Evolutionary conservation across 2,329 filamentous ascomycete genomes (phyloP), one percentile per base, ranked within the genome.

Genomic region (Aphanoascus verrucosus): DNA sequence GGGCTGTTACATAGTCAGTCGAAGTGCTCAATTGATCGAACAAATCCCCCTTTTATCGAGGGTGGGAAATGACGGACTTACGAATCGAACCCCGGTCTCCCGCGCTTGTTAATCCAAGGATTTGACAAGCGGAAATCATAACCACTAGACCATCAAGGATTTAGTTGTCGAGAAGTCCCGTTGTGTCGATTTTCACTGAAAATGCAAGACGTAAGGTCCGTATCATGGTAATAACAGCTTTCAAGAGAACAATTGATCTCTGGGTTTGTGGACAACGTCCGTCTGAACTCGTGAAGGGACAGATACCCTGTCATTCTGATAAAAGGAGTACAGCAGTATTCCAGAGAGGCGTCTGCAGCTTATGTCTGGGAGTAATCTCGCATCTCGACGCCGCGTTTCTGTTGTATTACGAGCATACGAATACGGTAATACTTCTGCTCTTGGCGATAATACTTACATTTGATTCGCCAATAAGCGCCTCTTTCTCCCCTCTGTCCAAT

Each of bases 41-140:
- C n/a, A n/a, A 12, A n/a, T n/a, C 12, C 35, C n/a, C 11, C 35
- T 12, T 37, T 37, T 12, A 4, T 37, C 3, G 12, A 11, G n/a
- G 35, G n/a, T 9, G 23, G 3, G 23, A 7, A 28, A 28, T 4
- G 23, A 7, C 23, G 23, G 23, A 28, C 23, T 28, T 28, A 28
- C 23, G 55, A 57, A 45, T 57, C 55, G 55, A 57, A 57, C 55
- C 55, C 55, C 46, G 55, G 55, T 57, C 55, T 57, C 55, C 55
- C 55, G 55, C 55, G 55, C 55, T 57, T 53, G 55, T 53, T 55
- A 52, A 28, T 7, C 23, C 23, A 28, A 28, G 23, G 49, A 32
- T 42, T 42, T 52, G 49, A 52, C 40, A 52, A 45, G 49, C 49
- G 40, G 49, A 52, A 52, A 52, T 45, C 49, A 52, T 52, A 17